phyloP scores from a whole-genome alignment of 129 eudicot genomes.

The Flaveria trinervia region DNA sequence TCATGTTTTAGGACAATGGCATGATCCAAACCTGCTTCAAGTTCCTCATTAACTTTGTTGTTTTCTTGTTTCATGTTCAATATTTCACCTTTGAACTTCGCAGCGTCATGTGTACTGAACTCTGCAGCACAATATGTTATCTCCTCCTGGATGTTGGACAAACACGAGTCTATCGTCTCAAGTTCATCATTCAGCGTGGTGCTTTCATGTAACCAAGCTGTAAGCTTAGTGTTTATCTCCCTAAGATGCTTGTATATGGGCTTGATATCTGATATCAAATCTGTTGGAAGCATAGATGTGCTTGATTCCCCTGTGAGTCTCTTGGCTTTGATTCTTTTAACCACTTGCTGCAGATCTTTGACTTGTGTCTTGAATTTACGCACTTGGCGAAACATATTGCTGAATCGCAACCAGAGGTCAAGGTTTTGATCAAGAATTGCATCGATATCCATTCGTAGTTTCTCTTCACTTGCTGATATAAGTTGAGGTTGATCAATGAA shows the following conservation, averaged over 20 bases:
- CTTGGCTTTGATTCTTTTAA: conserved; percentile 30
- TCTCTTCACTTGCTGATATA: conserved; percentile 58
- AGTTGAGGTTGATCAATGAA: conserved; percentile 31
- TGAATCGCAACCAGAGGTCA: conserved; percentile 75
- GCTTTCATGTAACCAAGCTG: conserved; percentile 67
- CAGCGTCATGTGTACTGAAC: conserved; percentile 79
- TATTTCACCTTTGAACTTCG: conserved; percentile 82
- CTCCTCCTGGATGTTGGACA: conserved; percentile 61
- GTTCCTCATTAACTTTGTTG: conserved; percentile 72
- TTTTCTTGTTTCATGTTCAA: conserved; percentile 89
- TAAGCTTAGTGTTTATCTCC: conserved; percentile 56
- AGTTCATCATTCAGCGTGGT: conserved; percentile 59
- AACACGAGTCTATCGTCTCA: conserved; percentile 43
- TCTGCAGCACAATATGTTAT: conserved; percentile 50
- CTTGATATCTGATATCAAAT: conserved; percentile 50
- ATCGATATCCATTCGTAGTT: conserved; percentile 60
- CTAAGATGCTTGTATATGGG: conserved; percentile 64
- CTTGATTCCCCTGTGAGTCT: no score
- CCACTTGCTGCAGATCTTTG: conserved; percentile 50
- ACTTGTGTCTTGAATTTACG: conserved; percentile 61
- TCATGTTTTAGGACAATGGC: conserved; percentile 50
- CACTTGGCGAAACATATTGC: conserved; percentile 59
- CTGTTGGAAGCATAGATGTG: background rate
- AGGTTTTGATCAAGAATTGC: conserved; percentile 67
- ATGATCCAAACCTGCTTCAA: conserved; percentile 67